Evolutionary conservation across 2,329 filamentous ascomycete genomes (phyloP), one percentile per base, ranked within the genome.

Genomic region (Fusarium praegraminearum): DNA sequence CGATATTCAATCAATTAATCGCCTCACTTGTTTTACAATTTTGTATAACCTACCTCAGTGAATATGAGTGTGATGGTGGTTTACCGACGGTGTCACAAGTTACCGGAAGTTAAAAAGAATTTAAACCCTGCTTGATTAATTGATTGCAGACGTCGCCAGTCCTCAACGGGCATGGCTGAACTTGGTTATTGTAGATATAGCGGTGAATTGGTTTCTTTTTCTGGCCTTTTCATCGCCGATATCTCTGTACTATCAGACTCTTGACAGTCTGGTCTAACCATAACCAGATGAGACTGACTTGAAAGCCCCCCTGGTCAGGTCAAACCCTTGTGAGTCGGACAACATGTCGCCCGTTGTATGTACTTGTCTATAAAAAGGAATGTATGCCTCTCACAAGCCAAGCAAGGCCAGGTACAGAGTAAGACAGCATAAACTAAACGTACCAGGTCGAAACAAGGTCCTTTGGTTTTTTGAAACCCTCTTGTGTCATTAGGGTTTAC

Each of bases 281-380:
- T 46, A 46, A 46, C 43, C 43, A 30, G 22, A 44, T 44, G 16
- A 16, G 41, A 44, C 36, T 22, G 35, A 36, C 35, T 40, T 20
- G 36, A 40, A 40, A 40, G 11, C 6, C 36, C 35, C 35, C 36
- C 36, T 22, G 36, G 36, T 40, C 36, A 13, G 36, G n/a, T 13
- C 36, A 40, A 40, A 40, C 51, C 24, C 43, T 45, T 46, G 15
- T 51, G 28, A 59, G 62, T 59, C 35, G 53, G 60, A 65, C 60
- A 49, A 28, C 24, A 43, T 51, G 40, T 36, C 45, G 40, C 60
- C 52, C 40, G 45, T 52, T 41, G 28, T 33, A 35, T 36, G 28
- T 33, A 50, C 30, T 54, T 45, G 49, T n/a, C 60, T 65, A 65
- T 63, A 59, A 59, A 65, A 59, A 65, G 53, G 53, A 65, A 64